Conservation (phyloP, 495 filamentous ascomycete genomes). For the Aspergillus cristatus region DNA sequence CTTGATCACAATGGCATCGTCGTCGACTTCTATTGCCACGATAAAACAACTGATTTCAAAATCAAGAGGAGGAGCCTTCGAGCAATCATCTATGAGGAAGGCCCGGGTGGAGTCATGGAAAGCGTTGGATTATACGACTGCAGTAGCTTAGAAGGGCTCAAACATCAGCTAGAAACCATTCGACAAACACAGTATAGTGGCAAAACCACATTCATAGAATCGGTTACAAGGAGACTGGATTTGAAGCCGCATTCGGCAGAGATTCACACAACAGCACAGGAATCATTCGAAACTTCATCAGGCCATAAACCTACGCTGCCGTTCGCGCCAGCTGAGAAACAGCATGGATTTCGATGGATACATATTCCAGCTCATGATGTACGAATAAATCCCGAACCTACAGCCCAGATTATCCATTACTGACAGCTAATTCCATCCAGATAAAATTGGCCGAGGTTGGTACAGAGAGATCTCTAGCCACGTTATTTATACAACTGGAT, state of each 20-base stretch:
- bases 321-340: no score
- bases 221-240: no score
- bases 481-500: background rate
- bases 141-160: background rate
- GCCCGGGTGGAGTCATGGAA: background rate
- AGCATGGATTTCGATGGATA: conserved; percentile 1
- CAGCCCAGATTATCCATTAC: no score
- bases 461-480: background rate
- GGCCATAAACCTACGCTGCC: no score
- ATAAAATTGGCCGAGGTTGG: background rate
- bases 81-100: background rate
- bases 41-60: background rate
- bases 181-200: no score
- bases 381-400: no score
- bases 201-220: no score
- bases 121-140: background rate
- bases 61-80: background rate
- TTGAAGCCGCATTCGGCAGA: no score
- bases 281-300: no score
- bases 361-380: conserved; percentile 1
- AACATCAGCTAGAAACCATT: background rate
- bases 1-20: background rate
- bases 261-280: no score
- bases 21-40: conserved; percentile 1
- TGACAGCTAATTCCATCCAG: background rate